Evolutionary conservation across 2,329 filamentous ascomycete species (phyloP).

Genomic region (Phialocephala subalpina): DNA sequence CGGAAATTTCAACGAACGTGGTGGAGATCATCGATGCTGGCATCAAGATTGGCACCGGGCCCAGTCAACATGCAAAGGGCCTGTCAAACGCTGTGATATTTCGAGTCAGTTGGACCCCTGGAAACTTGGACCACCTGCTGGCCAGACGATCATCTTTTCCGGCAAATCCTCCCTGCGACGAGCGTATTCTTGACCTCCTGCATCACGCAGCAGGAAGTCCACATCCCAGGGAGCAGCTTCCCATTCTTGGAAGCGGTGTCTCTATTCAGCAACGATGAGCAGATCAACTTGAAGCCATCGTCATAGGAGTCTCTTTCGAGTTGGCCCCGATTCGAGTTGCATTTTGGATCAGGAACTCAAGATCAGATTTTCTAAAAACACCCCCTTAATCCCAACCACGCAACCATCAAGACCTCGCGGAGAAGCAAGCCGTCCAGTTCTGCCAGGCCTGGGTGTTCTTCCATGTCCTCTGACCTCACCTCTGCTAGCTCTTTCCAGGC

Average conservation of each 20-base stretch:
- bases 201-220: conserved; percentile 7
- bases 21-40: conserved; percentile 30
- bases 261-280: conserved; percentile 18
- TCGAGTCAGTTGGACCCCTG: conserved; percentile 25
- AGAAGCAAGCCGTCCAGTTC: neutral
- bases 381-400: neutral
- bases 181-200: conserved; percentile 20
- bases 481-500: neutral
- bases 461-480: conserved; percentile 6
- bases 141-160: conserved; percentile 32
- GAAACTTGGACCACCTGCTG: conserved; percentile 25
- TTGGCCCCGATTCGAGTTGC: neutral
- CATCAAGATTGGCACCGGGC: conserved; percentile 26
- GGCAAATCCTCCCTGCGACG: conserved; percentile 19
- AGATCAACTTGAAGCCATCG: conserved; percentile 14
- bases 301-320: conserved; percentile 23
- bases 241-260: conserved; percentile 20
- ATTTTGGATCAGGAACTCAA: neutral
- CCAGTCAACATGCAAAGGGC: conserved; percentile 20
- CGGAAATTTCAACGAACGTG: conserved; percentile 33
- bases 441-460: neutral
- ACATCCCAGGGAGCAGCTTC: neutral
- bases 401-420: neutral
- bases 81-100: conserved; percentile 13
- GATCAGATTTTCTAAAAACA: conserved; percentile 5